A percentile compares a stretch with the other conserved stretches of the same genome.
Evolutionary conservation across 2,329 filamentous ascomycete species (phyloP).

Genomic region (Graphiopsis chlorocephala): DNA sequence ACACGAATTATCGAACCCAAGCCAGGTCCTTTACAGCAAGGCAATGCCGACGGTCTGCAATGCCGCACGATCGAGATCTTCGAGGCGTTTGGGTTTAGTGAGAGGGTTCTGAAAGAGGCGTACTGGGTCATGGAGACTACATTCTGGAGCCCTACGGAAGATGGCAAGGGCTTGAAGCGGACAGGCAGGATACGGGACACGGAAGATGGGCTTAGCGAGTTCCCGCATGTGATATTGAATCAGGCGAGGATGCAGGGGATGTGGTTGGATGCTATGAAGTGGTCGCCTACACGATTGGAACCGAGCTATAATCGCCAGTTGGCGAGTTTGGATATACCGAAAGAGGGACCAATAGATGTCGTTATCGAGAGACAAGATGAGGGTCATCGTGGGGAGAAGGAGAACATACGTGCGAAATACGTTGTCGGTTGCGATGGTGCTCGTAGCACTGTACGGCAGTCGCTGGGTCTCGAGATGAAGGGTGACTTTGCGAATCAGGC

Average conservation of each 20-base stretch:
- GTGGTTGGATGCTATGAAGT: constrained; percentile 35
- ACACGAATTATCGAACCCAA: constrained; percentile 46
- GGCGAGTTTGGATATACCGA: constrained; percentile 25
- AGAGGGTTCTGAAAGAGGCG: constrained; percentile 63
- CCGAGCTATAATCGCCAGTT: constrained; percentile 30
- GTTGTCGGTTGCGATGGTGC: constrained; percentile 38
- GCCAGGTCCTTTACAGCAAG: constrained; percentile 31
- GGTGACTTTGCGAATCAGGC: constrained; percentile 36
- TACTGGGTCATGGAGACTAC: constrained; percentile 67
- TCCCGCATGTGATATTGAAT: constrained; percentile 65
- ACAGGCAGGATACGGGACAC: constrained; percentile 63
- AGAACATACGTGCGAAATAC: constrained; percentile 33
- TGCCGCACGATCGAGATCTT: constrained; percentile 70
- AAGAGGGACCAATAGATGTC: constrained; percentile 53
- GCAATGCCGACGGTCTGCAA: constrained; percentile 57
- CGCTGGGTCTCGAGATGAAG: constrained; percentile 34
- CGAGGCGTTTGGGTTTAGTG: constrained; percentile 66
- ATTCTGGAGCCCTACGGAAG: constrained; percentile 59
- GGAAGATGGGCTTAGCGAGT: constrained; percentile 59
- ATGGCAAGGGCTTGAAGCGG: constrained; percentile 54
- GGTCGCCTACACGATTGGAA: constrained; percentile 30
- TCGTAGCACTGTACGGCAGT: constrained; percentile 30
- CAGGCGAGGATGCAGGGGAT: constrained; percentile 66
- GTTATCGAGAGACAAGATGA: constrained; percentile 39
- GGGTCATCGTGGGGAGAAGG: constrained; percentile 30